Evolutionary conservation across 257 asterid species (phyloP), one percentile per base, ranked within the genome.

Genomic region (Primulina huaijiensis): DNA sequence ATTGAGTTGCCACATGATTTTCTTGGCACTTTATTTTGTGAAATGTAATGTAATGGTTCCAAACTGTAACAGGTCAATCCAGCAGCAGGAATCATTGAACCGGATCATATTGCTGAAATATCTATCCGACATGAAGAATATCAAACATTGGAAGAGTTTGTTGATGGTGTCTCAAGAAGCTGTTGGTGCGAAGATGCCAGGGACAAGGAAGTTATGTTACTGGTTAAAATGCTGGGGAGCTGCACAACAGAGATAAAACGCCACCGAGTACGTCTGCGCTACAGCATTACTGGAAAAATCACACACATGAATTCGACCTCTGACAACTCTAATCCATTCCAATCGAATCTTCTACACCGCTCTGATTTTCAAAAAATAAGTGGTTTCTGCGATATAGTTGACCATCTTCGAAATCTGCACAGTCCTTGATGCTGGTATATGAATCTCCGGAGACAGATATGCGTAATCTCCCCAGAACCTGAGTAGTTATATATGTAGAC

Each of bases 161-260:
- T 93, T 1, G 99, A 94, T 62, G 99, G 99, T 4, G 78, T 82
- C 59, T 96, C 96, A 10, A 92, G 79, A 73, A 94, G 84, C 81
- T 81, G 78, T 55, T 94, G 97, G 96, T 89, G 97, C 46, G 99
- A 94, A 89, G 97, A 91, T 83, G 85, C 91, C 17, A 89, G 92
- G 76, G 97, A 94, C 79, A 89, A 94, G 83, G 99, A 94, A 82
- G 96, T 81, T 9, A 82, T 89, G 31, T 82, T 94, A 70, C 77
- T 71, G 17, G 76, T 87, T 38, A 82, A 76, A 69, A 82, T 91
- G 62, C 74, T 72, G 0, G 97, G 99, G 17, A 81, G 83, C 83
- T 86, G 82, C 82, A 78, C 96, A 20, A 73, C 82, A 0, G 90
- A 82, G 74, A 65, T 81, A 53, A 86, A 68, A 76, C 67, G 75